Percentiles rank a stretch among this genome's conserved stretches.
These are phyloP conservation scores for Darksidea phi DNA, from an alignment of 495 filamentous ascomycete genomes.

Conservation along the genomic window DNA sequence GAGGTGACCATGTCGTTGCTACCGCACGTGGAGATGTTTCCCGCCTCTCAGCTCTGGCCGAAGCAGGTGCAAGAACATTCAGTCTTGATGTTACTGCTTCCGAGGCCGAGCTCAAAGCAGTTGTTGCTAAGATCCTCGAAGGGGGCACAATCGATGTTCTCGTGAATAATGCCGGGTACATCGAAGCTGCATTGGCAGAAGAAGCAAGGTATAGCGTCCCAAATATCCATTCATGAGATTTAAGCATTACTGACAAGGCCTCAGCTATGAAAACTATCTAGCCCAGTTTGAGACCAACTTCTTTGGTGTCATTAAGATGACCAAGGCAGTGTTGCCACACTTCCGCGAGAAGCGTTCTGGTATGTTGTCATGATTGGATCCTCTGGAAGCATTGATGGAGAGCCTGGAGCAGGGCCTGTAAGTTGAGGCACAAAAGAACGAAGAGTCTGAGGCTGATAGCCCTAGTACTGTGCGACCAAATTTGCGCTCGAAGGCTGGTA, in stretches of 20 bases:
- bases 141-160: conserved; percentile 34
- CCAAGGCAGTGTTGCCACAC: conserved; percentile 31
- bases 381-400: too few relatives aligned
- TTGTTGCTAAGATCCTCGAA: conserved; percentile 7
- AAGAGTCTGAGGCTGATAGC: too few relatives aligned
- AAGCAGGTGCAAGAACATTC: background rate
- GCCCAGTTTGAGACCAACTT: conserved; percentile 38
- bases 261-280: conserved; percentile 23
- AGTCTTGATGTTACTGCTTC: conserved; percentile 24
- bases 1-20: conserved; percentile 44
- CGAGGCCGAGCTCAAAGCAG: conserved; percentile 1
- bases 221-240: too few relatives aligned
- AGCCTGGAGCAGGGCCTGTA: too few relatives aligned
- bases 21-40: conserved; percentile 36
- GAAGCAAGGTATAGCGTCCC: too few relatives aligned
- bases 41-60: conserved; percentile 33
- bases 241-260: too few relatives aligned
- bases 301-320: conserved; percentile 35
- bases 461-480: too few relatives aligned
- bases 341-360: conserved; percentile 31
- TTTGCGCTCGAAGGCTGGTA: too few relatives aligned
- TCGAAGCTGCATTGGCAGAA: too few relatives aligned
- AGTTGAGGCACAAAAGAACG: too few relatives aligned
- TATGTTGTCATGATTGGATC: too few relatives aligned
- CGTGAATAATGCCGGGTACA: conserved; percentile 35